These are phyloP conservation scores for Cenchrus purpureus DNA, from an alignment of 176 grass and related monocot species.

Conservation along the genomic window DNA sequence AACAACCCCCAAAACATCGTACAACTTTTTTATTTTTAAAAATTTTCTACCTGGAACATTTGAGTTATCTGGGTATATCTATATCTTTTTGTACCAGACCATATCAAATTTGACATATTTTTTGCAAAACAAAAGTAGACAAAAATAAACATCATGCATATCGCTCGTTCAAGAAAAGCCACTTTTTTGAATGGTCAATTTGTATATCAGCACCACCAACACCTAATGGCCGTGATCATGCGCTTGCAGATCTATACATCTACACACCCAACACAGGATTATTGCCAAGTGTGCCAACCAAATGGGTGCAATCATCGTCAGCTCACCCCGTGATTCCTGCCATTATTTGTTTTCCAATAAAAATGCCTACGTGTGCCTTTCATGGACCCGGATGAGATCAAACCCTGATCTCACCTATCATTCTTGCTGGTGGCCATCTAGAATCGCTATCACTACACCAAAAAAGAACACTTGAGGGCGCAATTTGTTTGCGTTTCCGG, in stretches of 20 bases:
- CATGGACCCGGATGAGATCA: not conserved
- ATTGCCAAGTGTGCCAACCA: conserved; percentile 18
- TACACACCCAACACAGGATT: not conserved
- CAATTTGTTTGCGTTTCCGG: not conserved
- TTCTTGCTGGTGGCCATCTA: not conserved
- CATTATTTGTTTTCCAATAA: conserved; percentile 10
- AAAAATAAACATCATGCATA: not conserved
- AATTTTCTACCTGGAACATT: too few relatives aligned
- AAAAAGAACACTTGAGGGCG: not conserved
- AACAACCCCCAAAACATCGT: too few relatives aligned
- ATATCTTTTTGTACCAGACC: too few relatives aligned
- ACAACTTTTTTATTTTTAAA: too few relatives aligned
- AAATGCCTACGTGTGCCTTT: conserved; percentile 27
- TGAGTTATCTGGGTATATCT: too few relatives aligned
- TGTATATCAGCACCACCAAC: not conserved
- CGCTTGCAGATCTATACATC: not conserved
- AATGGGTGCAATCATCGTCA: conserved; percentile 34
- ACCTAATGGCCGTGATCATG: not conserved
- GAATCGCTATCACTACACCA: not conserved
- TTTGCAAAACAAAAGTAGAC: not conserved
- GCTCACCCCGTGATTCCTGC: conserved; percentile 18
- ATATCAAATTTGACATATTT: too few relatives aligned
- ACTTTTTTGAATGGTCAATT: not conserved
- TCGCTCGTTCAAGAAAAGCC: not conserved
- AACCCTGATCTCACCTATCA: conserved; percentile 18